These are phyloP conservation scores for Podospora fimiseda DNA, from an alignment of 495 filamentous ascomycete genomes.

Conservation along the genomic window DNA sequence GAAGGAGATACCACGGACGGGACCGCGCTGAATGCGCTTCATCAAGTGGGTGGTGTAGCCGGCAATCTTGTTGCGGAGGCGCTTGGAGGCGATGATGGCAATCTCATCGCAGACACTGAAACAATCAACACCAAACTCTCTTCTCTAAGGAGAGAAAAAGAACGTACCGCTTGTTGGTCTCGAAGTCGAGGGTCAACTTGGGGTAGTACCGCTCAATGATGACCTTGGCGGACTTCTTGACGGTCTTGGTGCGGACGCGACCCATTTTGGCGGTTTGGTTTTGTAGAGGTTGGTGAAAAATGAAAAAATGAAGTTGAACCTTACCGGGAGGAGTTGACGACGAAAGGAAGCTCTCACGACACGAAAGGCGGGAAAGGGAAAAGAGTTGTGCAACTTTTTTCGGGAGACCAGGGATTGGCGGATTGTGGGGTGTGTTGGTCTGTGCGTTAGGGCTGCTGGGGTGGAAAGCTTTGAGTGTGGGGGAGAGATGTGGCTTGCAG, in stretches of 20 bases:
- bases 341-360: background rate
- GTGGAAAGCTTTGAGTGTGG: background rate
- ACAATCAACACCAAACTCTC: too few relatives aligned
- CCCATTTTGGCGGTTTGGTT: conserved; percentile 74
- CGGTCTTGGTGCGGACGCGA: conserved; percentile 97
- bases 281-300: conserved; percentile 15
- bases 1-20: conserved; percentile 99
- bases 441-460: background rate
- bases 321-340: conserved; percentile 2
- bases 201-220: conserved; percentile 99
- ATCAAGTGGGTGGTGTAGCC: conserved; percentile 94
- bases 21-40: conserved; percentile 99
- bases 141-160: background rate
- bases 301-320: background rate
- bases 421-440: conserved; percentile 3
- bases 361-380: background rate
- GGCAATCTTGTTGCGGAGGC: conserved; percentile 99
- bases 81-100: conserved; percentile 96
- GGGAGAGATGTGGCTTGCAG: background rate
- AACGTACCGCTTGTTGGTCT: conserved; percentile 86
- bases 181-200: conserved; percentile 97
- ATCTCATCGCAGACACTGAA: conserved; percentile 95
- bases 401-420: too few relatives aligned
- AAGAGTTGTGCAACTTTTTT: background rate
- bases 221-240: conserved; percentile 99